Percentiles rank a stretch among this genome's conserved stretches.
Conservation (phyloP, 202 grass and related monocot genomes). For the Tripidium arundinaceum region DNA sequence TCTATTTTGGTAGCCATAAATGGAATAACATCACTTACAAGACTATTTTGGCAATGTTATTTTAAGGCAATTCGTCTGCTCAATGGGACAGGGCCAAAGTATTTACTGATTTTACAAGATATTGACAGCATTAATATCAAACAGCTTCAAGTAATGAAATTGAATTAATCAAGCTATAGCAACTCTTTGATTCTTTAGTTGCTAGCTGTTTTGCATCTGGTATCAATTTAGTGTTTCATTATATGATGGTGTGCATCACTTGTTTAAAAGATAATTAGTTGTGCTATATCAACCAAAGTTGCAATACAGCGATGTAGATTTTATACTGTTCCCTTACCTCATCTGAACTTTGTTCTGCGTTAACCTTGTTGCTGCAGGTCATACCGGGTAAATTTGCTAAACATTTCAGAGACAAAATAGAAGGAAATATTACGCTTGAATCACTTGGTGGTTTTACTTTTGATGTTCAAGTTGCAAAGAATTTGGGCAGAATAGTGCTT, state of each 20-base stretch:
- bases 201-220: neutral
- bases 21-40: neutral
- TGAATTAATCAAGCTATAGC: neutral
- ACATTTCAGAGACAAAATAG: neutral
- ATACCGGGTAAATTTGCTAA: neutral
- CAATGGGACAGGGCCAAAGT: neutral
- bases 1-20: neutral
- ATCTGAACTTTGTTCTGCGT: too few relatives aligned
- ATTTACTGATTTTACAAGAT: neutral
- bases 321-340: neutral
- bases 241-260: neutral
- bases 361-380: neutral
- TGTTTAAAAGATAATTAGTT: neutral
- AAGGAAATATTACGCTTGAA: neutral
- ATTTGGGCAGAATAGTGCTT: neutral
- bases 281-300: neutral
- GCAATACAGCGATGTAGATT: neutral
- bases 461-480: neutral
- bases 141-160: neutral
- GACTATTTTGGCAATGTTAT: neutral
- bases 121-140: neutral
- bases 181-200: neutral
- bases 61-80: neutral
- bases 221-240: neutral
- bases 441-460: neutral